These are phyloP conservation scores for Bacterosira constricta DNA, from an alignment of 108 stramenopile species.

Conservation along the genomic window DNA sequence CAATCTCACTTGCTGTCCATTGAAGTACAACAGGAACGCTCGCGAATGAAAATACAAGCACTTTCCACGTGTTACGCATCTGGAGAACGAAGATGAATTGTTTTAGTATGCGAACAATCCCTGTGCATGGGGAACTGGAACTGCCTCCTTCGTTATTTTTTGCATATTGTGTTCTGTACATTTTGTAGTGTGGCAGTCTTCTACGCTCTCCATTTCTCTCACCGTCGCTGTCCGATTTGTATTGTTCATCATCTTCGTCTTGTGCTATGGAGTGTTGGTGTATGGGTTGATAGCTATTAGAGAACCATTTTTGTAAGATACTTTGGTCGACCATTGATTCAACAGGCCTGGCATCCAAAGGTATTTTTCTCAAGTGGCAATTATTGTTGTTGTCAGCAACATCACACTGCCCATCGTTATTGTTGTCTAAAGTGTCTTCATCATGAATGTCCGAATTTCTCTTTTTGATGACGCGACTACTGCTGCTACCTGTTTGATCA, in stretches of 20 bases:
- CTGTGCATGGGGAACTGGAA: background rate
- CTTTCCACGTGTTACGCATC: conserved; percentile 37
- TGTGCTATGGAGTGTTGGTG: too few species aligned
- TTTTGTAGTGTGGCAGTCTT: conserved; percentile 13
- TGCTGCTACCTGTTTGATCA: background rate
- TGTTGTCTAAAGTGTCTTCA: background rate
- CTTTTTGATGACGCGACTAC: too few species aligned
- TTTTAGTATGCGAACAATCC: background rate
- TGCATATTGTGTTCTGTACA: conserved; percentile 10
- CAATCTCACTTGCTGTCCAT: conserved; percentile 16
- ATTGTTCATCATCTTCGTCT: background rate
- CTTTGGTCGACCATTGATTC: conserved; percentile 13
- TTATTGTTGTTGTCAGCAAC: too few species aligned
- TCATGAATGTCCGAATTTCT: background rate
- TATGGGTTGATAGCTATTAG: conserved; percentile 2
- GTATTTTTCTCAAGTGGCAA: too few species aligned
- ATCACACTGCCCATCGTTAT: background rate
- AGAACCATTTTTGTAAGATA: conserved; percentile 16
- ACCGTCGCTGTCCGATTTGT: too few species aligned
- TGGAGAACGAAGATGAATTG: conserved; percentile 7
- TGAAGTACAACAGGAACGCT: conserved; percentile 14
- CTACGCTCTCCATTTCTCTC: background rate
- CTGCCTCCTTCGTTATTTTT: background rate
- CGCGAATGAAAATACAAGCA: conserved; percentile 23
- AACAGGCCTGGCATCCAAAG: too few species aligned